phyloP scores from a whole-genome alignment of 108 stramenopile genomes.

The Cyclotella sp. region DNA sequence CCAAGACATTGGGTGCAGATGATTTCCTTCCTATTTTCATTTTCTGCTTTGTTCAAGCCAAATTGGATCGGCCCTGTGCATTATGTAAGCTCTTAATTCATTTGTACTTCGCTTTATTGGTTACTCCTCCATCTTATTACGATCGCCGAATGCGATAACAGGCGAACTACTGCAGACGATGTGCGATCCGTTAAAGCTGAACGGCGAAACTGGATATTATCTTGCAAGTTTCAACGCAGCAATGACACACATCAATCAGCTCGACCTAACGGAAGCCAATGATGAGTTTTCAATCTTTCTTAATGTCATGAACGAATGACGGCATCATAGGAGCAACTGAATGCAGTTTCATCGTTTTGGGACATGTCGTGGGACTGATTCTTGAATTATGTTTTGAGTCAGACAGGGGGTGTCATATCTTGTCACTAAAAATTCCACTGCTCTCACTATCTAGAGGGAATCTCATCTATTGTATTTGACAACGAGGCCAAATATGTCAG shows the following conservation, averaged over 20 bases:
- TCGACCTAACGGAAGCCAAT: conserved; percentile 64
- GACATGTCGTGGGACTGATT: no score
- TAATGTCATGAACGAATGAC: conserved; percentile 17
- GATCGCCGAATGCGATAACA: not conserved
- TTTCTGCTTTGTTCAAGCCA: conserved; percentile 81
- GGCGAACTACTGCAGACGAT: conserved; percentile 72
- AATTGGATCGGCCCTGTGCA: conserved; percentile 83
- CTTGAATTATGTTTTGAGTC: no score
- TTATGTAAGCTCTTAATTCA: conserved; percentile 55
- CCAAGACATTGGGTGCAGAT: conserved; percentile 77
- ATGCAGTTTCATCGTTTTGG: no score
- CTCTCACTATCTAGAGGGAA: no score
- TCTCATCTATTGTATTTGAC: no score
- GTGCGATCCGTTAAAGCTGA: conserved; percentile 78
- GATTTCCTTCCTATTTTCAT: conserved; percentile 94
- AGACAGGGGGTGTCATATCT: no score
- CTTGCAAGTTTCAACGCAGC: conserved; percentile 90
- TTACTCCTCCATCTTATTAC: not conserved
- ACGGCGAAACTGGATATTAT: conserved; percentile 92
- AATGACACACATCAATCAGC: conserved; percentile 80
- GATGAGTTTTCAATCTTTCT: conserved; percentile 53
- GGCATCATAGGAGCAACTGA: not conserved
- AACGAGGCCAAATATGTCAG: no score
- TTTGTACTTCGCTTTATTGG: not conserved
- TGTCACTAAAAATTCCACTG: no score